A percentile compares a stretch with the other conserved stretches of the same genome.
These are phyloP conservation scores for Penicillium palitans DNA, from an alignment of 2,329 filamentous ascomycete genomes.

Conservation along the genomic window DNA sequence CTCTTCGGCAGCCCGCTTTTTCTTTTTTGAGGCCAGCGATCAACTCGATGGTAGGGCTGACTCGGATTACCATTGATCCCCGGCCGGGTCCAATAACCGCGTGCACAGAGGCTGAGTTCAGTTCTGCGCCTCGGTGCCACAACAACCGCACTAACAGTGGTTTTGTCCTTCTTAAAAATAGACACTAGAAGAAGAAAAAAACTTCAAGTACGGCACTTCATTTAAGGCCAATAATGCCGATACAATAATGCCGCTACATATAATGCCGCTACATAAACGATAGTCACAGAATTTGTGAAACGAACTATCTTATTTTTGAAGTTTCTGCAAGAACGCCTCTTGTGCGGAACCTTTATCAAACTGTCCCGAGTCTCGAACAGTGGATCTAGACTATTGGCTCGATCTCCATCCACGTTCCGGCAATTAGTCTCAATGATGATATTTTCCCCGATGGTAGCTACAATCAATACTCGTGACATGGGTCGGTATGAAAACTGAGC, in stretches of 20 bases:
- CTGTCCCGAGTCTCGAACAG: not conserved
- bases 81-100: not conserved
- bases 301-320: not conserved
- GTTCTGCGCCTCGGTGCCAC: slow-evolving; percentile 4
- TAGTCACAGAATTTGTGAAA: not conserved
- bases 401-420: not conserved
- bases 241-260: not conserved
- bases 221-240: not conserved
- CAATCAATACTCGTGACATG: not conserved
- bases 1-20: slow-evolving; percentile 3
- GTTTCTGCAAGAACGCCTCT: not conserved
- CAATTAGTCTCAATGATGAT: not conserved
- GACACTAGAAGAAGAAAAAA: not conserved
- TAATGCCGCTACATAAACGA: too few species aligned
- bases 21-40: slow-evolving; percentile 9
- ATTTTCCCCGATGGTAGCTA: not conserved
- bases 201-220: not conserved
- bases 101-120: slow-evolving; percentile 18
- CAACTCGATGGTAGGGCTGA: slow-evolving; percentile 17
- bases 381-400: not conserved
- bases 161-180: slow-evolving; percentile 1
- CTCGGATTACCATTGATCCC: not conserved
- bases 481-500: not conserved
- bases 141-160: not conserved
- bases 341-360: not conserved